Evolutionary conservation across 2,329 filamentous ascomycete genomes (phyloP), one percentile per base, ranked within the genome.

Genomic region (Pseudogymnoascus sp.): DNA sequence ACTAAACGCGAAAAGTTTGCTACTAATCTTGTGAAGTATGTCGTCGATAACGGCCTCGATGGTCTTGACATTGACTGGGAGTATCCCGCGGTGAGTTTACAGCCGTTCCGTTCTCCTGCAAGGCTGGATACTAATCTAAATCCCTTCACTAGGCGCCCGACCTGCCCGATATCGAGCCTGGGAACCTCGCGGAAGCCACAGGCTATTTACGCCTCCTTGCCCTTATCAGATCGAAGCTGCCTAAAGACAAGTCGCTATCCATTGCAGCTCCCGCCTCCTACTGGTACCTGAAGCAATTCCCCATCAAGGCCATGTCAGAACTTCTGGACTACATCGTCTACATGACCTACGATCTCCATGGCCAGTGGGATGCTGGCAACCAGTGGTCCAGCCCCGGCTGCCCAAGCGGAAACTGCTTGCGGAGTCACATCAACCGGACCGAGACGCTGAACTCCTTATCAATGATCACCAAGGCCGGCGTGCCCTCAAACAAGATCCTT

Each of bases 261-360:
- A 64, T 64, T 25, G 63, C 63, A 7, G 61, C 40, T 0, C 72
- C 71, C 0, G 67, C 71, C 1, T 69, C 69, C 1, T 74, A 68
- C 61, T 73, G 69, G 69, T 73, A 74, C 60, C 66, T 74, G 3
- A 68, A 69, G 37, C 11, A 64, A 1, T 74, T 71, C 60, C 71
- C 71, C 3, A 67, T 75, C 28, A 31, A 64, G 3, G 43, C 65
- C 1, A 70, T 74, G 1, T 53, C 61, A 14, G n/a, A 60, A 3
- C 37, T 66, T 3, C 59, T 74, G 23, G 72, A 75, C 65, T 74
- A 74, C 36, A 68, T 75, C 14, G 67, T 74, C 11, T 76, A 68
- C 63, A 77, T 77, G 75, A 75, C 67, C 40, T 78, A 77, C 56
- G 75, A 77, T 63, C 68, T 77, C 1, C 72, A 73, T 42, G 68